phyloP scores from a whole-genome alignment of 495 filamentous ascomycete species.

The Tuber microsphaerosporum region DNA sequence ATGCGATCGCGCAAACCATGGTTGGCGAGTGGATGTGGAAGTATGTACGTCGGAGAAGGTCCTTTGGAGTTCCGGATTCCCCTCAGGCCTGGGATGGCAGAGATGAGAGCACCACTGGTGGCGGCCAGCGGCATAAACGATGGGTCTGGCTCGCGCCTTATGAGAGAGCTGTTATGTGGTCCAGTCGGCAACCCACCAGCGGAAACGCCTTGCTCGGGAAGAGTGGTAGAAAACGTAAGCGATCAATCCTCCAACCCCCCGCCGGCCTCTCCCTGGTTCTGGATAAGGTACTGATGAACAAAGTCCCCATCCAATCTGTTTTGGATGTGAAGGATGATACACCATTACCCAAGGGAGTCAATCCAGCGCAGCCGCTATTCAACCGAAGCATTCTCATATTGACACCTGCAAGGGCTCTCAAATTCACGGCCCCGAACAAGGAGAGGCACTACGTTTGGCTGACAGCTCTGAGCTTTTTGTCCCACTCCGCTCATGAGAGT shows the following conservation, averaged over 20 bases:
- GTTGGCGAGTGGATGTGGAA: slow-evolving; percentile 99
- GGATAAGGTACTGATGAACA: slow-evolving; percentile 40
- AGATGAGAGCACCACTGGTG: slow-evolving; percentile 50
- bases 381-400: slow-evolving; percentile 92
- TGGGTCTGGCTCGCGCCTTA: slow-evolving; percentile 99
- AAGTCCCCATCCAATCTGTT: slow-evolving; percentile 92
- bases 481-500: slow-evolving; percentile 69
- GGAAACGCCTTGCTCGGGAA: slow-evolving; percentile 87
- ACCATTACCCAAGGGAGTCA: slow-evolving; percentile 66
- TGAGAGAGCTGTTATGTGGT: slow-evolving; percentile 94
- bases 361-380: slow-evolving; percentile 53
- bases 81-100: slow-evolving; percentile 52
- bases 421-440: slow-evolving; percentile 76
- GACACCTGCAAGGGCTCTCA: slow-evolving; percentile 86
- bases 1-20: slow-evolving; percentile 97
- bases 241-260: slow-evolving; percentile 39
- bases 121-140: slow-evolving; percentile 71
- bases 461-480: slow-evolving; percentile 85
- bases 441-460: slow-evolving; percentile 96
- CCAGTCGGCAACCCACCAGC: slow-evolving; percentile 88
- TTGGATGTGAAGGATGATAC: slow-evolving; percentile 95
- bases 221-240: slow-evolving; percentile 88
- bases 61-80: slow-evolving; percentile 74
- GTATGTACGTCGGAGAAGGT: slow-evolving; percentile 85
- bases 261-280: slow-evolving; percentile 37